Evolutionary conservation across 208 protist genomes (phyloP), one percentile per base, ranked within the genome.

Genomic region (Leishmania martiniquensis): DNA sequence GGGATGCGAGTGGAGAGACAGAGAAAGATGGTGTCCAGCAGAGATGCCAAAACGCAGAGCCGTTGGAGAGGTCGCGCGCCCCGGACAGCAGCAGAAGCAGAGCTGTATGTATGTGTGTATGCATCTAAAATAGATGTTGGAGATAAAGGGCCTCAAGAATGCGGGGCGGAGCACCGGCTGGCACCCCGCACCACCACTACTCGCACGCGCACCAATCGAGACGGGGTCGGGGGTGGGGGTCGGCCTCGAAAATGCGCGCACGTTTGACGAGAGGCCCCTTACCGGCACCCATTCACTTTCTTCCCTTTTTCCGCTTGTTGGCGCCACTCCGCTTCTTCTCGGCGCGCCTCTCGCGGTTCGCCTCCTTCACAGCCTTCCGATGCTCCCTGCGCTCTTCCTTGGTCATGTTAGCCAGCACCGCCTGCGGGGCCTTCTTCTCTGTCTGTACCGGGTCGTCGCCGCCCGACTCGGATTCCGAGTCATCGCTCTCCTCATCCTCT

Each of bases 381-480:
- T 96, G 85, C 47, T 81, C 85, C 83, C 93, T 95, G 42, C 91
- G 90, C 79, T 97, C 91, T 71, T 96, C 93, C 76, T 93, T 93
- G 39, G 90, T 90, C 93, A 97, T 97, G 39, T 94, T 84, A 0
- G 91, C 84, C 49, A 97, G 76, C 42, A 87, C 89, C 34, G 83
- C 60, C 49, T 78, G 72, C 22, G 66, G 73, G 1, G 80, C 12
- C 37, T 52, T 44, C 44, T 66, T 65, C 17, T 54, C 52, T 60
- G 75, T 81, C 29, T 45, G 51, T 20, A 68, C 51, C 25, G 75
- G 32, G 6, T 75, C 74, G 1, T 74, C 77, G 34, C 77, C 80
- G 1, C 20, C 75, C 22, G 70, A 55, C 1, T 75, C 80, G 12
- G 70, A 77, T 6, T 76, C 80, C 25, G 78, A 72, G 25, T 63